Evolutionary conservation across 768 basidiomycete genomes (phyloP).

Genomic region (Russula lepida): DNA sequence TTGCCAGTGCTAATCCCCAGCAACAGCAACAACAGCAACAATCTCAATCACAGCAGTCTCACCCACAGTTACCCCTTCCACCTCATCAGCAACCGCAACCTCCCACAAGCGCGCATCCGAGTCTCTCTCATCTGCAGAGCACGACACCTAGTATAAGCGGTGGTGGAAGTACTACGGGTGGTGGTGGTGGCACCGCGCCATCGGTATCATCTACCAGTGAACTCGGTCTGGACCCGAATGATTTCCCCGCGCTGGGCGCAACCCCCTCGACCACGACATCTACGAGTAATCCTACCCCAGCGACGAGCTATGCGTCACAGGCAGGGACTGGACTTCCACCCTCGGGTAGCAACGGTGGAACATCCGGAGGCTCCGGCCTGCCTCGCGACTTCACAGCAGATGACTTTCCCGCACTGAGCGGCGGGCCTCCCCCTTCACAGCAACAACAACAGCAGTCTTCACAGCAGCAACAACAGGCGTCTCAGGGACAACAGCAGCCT

Average conservation of each 20-base stretch:
- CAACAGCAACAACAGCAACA: constrained; percentile 37
- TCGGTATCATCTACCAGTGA: constrained; percentile 62
- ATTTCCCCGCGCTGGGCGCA: constrained; percentile 78
- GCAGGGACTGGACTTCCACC: constrained; percentile 57
- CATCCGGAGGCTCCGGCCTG: constrained; percentile 31
- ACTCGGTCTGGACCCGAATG: constrained; percentile 75
- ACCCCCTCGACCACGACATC: constrained; percentile 39
- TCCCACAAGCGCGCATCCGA: constrained; percentile 45
- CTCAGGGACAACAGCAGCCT: constrained; percentile 22
- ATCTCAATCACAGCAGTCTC: constrained; percentile 25
- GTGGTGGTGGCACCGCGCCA: constrained; percentile 38
- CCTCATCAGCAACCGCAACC: constrained; percentile 34
- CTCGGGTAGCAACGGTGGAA: constrained; percentile 30
- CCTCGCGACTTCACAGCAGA: constrained; percentile 74
- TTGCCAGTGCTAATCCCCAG: constrained; percentile 49
- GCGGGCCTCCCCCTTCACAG: constrained; percentile 42
- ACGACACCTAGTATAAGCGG: constrained; percentile 30
- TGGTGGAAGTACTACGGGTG: neutral
- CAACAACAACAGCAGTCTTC: constrained; percentile 28
- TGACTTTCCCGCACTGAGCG: constrained; percentile 83
- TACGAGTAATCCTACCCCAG: constrained; percentile 28
- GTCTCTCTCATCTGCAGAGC: constrained; percentile 48
- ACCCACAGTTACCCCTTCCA: constrained; percentile 31
- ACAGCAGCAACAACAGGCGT: constrained; percentile 24
- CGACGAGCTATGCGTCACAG: constrained; percentile 77